Evolutionary conservation across 805 yeast genomes (phyloP).

Genomic region (Candida endomychidarum): DNA sequence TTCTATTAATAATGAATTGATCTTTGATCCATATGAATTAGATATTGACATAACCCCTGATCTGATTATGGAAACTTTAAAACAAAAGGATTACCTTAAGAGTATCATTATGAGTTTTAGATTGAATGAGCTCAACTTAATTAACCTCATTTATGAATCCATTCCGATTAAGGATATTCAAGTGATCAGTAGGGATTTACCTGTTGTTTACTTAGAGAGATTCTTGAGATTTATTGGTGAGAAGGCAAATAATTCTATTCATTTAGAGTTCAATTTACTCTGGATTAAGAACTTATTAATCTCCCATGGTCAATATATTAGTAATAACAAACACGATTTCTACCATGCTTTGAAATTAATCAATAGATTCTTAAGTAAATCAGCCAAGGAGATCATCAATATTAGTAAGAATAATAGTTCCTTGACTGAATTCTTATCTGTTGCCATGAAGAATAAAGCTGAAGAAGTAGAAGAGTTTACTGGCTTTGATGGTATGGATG

Average conservation of each 20-base stretch:
- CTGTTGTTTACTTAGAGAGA: conserved; percentile 71
- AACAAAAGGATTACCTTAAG: conserved; percentile 62
- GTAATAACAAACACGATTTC: conserved; percentile 59
- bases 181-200: conserved; percentile 67
- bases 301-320: conserved; percentile 75
- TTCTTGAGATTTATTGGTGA: conserved; percentile 69
- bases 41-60: conserved; percentile 91
- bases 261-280: conserved; percentile 76
- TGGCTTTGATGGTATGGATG: conserved; percentile 23
- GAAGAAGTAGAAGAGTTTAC: conserved; percentile 26
- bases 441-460: conserved; percentile 19
- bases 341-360: conserved; percentile 64
- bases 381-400: conserved; percentile 70
- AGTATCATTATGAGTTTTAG: conserved; percentile 93
- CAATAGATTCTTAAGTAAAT: conserved; percentile 70
- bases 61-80: conserved; percentile 59
- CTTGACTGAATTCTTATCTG: conserved; percentile 51
- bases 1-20: conserved; percentile 69
- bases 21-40: conserved; percentile 93
- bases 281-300: conserved; percentile 76
- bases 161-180: conserved; percentile 71
- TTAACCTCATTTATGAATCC: conserved; percentile 70
- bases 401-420: conserved; percentile 55
- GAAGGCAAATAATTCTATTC: conserved; percentile 67
- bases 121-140: conserved; percentile 74